Conservation (phyloP, 1,139 yeast species). For the Sugiyamaella grinbergsii region DNA sequence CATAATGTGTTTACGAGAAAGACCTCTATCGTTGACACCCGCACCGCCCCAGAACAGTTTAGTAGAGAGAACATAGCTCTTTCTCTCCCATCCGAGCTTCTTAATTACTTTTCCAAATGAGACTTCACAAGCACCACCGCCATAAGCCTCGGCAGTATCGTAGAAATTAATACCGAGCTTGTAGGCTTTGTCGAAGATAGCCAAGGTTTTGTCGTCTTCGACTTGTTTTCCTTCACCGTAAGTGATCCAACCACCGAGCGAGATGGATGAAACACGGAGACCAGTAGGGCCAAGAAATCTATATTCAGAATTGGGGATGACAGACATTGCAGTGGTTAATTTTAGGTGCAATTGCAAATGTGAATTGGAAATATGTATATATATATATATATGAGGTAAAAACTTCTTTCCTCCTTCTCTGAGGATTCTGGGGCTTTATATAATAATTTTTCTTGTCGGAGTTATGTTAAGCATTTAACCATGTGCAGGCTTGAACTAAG, state of each 20-base stretch:
- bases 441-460: too few relatives aligned
- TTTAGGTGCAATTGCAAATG: not conserved
- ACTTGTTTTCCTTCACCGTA: constrained; percentile 38
- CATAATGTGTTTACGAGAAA: constrained; percentile 57
- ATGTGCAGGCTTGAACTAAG: too few relatives aligned
- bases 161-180: constrained; percentile 42
- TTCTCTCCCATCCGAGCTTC: constrained; percentile 39
- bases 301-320: constrained; percentile 36
- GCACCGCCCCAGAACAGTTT: constrained; percentile 42
- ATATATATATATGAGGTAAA: too few relatives aligned
- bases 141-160: constrained; percentile 43
- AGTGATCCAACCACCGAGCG: constrained; percentile 45
- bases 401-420: too few relatives aligned
- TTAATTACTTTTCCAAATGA: constrained; percentile 40
- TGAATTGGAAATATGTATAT: not conserved
- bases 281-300: constrained; percentile 43
- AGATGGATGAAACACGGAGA: constrained; percentile 41
- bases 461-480: too few relatives aligned
- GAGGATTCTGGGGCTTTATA: too few relatives aligned
- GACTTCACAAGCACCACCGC: constrained; percentile 38
- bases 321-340: constrained; percentile 22
- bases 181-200: constrained; percentile 40
- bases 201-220: constrained; percentile 36
- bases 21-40: constrained; percentile 47
- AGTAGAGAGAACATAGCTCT: constrained; percentile 41